Evolutionary conservation across 2,329 filamentous ascomycete species (phyloP), one percentile per base, ranked within the genome.

Genomic region (Phoma herbarum): DNA sequence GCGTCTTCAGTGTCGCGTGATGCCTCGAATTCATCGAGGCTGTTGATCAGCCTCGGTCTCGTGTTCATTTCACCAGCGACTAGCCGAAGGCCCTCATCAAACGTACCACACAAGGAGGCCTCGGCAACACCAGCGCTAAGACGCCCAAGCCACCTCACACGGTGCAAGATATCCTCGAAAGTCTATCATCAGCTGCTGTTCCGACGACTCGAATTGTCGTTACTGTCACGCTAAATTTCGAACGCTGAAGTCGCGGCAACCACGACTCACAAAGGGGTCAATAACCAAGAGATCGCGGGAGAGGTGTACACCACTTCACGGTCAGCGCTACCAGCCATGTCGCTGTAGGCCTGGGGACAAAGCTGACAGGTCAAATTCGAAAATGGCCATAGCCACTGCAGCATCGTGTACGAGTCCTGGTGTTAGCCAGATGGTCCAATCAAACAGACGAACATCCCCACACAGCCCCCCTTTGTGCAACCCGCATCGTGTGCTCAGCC

Each of bases 41-140:
- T 51, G 31, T 35, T 51, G 39, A 18, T 29, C 42, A 46, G 37
- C 25, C 14, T 26, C 2, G 18, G 9, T 29, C 39, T 39, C 49
- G 43, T 39, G 25, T 39, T 49, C 23, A 58, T 45, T 45, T 26
- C 29, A 33, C 6, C 25, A 35, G 29, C 16, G 37, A 18, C 50
- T 58, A 49, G 49, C 7, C 43, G 12, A 3, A 41, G 33, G 33
- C 37, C 37, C 35, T 58, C 49, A 58, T 58, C 31, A 58, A 58
- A 58, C 56, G 44, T 58, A 49, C 50, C 49, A 33, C 7, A 48
- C 18, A 3, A 29, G 29, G 9, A 9, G 14, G 16, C 8, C 48
- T 49, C 31, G 39, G 50, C 49, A 29, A 31, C 31, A 41, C 56
- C 39, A 39, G n/a, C 49, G 33, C 44, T 50, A 53, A 31, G 25